Evolutionary conservation across 495 filamentous ascomycete genomes (phyloP).

Genomic region (Aspergillus bridgeri): DNA sequence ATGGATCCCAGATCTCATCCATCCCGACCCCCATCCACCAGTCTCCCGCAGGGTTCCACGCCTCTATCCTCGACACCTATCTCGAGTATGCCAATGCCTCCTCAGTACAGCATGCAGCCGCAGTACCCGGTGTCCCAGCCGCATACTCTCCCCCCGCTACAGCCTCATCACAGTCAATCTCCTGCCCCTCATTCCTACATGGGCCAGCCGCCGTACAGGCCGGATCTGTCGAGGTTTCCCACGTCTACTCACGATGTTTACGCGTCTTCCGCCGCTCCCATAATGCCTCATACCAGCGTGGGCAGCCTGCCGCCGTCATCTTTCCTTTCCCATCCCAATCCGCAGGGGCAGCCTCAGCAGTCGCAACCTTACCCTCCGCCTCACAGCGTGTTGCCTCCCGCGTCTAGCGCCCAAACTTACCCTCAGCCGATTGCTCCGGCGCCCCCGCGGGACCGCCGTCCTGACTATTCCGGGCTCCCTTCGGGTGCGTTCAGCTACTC

Average conservation of each 20-base stretch:
- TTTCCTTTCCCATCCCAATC: conserved; percentile 50
- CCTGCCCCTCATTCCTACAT: conserved; percentile 54
- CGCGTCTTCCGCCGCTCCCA: conserved; percentile 45
- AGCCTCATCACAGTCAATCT: conserved; percentile 54
- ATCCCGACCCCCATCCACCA: conserved; percentile 55
- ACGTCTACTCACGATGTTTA: conserved; percentile 60
- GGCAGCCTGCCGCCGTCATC: conserved; percentile 56
- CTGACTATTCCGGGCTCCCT: conserved; percentile 56
- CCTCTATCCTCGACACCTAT: conserved; percentile 39
- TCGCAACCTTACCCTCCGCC: conserved; percentile 58
- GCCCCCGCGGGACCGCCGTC: conserved; percentile 55
- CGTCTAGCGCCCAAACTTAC: conserved; percentile 61
- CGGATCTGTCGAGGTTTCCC: conserved; percentile 61
- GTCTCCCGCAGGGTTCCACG: conserved; percentile 51
- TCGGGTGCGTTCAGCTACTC: conserved; percentile 55
- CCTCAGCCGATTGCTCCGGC: conserved; percentile 71
- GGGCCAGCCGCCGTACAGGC: conserved; percentile 53
- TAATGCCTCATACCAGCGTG: conserved; percentile 54
- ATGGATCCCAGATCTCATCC: conserved; percentile 55
- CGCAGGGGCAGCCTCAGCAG: conserved; percentile 51
- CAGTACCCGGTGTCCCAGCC: conserved; percentile 57
- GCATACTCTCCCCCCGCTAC: conserved; percentile 69
- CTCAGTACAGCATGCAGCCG: conserved; percentile 51
- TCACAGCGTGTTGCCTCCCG: conserved; percentile 62
- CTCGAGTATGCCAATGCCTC: conserved; percentile 47